These are phyloP conservation scores for Aspergillus diversus DNA, from an alignment of 495 filamentous ascomycete species.

Conservation along the genomic window DNA sequence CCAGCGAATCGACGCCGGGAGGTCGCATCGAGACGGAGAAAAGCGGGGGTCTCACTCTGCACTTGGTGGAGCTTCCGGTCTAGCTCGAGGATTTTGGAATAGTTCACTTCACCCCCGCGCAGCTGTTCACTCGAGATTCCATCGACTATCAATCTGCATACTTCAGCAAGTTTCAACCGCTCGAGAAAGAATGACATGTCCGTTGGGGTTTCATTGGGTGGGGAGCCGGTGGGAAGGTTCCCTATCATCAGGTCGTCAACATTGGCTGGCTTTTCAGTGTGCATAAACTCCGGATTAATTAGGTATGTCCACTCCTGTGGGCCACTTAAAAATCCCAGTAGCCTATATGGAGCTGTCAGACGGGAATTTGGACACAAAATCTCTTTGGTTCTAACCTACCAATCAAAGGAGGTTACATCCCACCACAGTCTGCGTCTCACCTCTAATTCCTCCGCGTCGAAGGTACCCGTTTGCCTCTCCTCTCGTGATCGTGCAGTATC, in stretches of 20 bases:
- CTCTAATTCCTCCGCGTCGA: slow-evolving; percentile 36
- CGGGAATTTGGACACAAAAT: background rate
- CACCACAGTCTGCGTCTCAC: slow-evolving; percentile 50
- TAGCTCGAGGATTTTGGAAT: slow-evolving; percentile 40
- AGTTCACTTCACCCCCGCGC: slow-evolving; percentile 35
- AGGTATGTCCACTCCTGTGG: slow-evolving; percentile 55
- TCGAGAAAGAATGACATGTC: slow-evolving; percentile 49
- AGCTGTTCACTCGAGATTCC: slow-evolving; percentile 33
- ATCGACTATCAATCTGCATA: slow-evolving; percentile 50
- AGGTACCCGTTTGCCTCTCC: slow-evolving; percentile 19
- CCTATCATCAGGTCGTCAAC: slow-evolving; percentile 33
- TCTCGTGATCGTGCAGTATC: slow-evolving; percentile 32
- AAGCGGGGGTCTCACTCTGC: slow-evolving; percentile 29
- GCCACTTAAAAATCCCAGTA: slow-evolving; percentile 43
- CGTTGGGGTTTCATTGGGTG: slow-evolving; percentile 34
- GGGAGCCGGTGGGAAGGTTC: background rate
- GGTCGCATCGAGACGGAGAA: slow-evolving; percentile 41
- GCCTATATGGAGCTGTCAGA: slow-evolving; percentile 24
- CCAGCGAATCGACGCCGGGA: slow-evolving; percentile 35
- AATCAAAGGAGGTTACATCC: slow-evolving; percentile 51
- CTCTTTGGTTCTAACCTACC: slow-evolving; percentile 31
- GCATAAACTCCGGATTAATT: slow-evolving; percentile 48
- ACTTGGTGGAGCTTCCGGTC: slow-evolving; percentile 40
- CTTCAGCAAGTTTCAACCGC: slow-evolving; percentile 42
- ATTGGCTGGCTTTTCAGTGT: slow-evolving; percentile 42